Evolutionary conservation across 179 eudicot species (phyloP).

Genomic region (Monotropa hypopitys): DNA sequence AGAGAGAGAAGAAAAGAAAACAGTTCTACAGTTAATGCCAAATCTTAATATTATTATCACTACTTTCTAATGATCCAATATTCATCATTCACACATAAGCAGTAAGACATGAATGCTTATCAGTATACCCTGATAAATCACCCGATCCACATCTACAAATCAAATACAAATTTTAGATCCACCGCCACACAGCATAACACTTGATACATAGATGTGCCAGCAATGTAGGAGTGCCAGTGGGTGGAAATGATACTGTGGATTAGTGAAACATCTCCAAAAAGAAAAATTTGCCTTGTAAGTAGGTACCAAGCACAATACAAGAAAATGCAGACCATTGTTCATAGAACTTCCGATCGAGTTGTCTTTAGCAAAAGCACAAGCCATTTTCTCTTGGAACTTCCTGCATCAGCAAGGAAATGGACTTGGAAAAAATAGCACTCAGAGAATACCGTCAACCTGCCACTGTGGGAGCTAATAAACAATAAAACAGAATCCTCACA

Average conservation of each 20-base stretch:
- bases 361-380: conserved; percentile 3
- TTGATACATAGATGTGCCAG: too few relatives aligned
- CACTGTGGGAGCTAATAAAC: neutral
- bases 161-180: neutral
- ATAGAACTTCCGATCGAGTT: conserved; percentile 11
- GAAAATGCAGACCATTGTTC: conserved; percentile 15
- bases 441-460: neutral
- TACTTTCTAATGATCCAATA: too few relatives aligned
- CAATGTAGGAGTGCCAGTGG: too few relatives aligned
- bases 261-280: neutral
- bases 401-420: conserved; percentile 18
- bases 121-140: neutral
- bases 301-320: neutral
- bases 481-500: neutral
- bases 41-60: neutral
- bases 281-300: neutral
- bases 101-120: neutral
- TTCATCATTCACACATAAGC: neutral
- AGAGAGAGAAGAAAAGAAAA: neutral
- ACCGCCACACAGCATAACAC: neutral
- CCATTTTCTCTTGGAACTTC: conserved; percentile 25
- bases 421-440: neutral
- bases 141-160: neutral
- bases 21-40: neutral
- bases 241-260: too few relatives aligned